phyloP scores from a whole-genome alignment of 352 stramenopile genomes.

The Pythium diclinum region DNA sequence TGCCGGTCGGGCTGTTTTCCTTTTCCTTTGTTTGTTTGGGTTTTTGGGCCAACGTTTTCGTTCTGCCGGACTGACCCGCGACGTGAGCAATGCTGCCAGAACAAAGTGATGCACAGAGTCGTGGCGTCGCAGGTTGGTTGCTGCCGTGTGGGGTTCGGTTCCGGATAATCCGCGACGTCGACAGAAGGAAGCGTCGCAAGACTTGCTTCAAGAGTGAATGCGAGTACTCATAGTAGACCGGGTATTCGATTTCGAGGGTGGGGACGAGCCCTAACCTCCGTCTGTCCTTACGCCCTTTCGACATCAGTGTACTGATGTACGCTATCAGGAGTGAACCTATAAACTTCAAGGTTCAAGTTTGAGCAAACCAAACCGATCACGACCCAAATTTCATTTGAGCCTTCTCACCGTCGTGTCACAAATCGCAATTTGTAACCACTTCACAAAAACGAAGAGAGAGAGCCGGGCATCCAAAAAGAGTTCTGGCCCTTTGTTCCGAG shows the following conservation, averaged over 20 bases:
- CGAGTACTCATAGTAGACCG: not conserved
- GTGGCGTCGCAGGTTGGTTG: slow-evolving; percentile 14
- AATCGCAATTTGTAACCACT: not conserved
- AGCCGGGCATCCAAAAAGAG: not conserved
- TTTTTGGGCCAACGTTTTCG: not conserved
- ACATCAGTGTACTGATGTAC: not conserved
- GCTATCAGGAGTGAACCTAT: not conserved
- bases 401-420: not conserved
- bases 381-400: not conserved
- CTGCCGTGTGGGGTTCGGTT: slow-evolving; percentile 13
- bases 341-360: slow-evolving; percentile 8
- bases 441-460: not conserved
- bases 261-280: not conserved
- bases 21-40: slow-evolving; percentile 14
- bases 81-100: slow-evolving; percentile 20
- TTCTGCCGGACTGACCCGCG: not conserved
- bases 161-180: slow-evolving; percentile 13
- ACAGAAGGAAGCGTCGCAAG: slow-evolving; percentile 7
- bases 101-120: slow-evolving; percentile 24
- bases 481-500: not conserved
- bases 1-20: slow-evolving; percentile 19
- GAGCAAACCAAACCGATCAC: not conserved
- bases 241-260: slow-evolving; percentile 9
- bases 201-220: not conserved
- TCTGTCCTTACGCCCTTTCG: not conserved